Conservation (phyloP, 169 alveolate genomes). For the Babesia ovata region DNA sequence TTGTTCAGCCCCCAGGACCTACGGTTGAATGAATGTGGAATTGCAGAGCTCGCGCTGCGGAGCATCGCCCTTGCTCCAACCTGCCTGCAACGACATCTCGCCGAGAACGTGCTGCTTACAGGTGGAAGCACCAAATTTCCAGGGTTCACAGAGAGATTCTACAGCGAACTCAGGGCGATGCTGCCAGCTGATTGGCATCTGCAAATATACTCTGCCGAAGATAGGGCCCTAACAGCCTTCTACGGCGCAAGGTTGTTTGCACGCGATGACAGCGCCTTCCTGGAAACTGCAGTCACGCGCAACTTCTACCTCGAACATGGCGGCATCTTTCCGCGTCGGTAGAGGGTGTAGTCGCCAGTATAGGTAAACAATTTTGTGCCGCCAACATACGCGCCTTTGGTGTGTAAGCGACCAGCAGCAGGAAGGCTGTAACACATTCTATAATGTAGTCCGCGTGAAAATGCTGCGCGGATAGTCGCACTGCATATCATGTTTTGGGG, state of each 20-base stretch:
- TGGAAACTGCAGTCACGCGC: conserved; percentile 54
- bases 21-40: conserved; percentile 63
- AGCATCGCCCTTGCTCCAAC: conserved; percentile 52
- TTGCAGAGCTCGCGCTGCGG: conserved; percentile 57
- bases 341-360: neutral
- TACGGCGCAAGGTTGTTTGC: conserved; percentile 66
- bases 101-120: conserved; percentile 52
- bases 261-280: conserved; percentile 51
- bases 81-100: conserved; percentile 44
- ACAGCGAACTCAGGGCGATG: conserved; percentile 49
- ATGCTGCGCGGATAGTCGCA: conserved; percentile 3
- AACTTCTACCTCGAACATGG: conserved; percentile 64
- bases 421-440: neutral
- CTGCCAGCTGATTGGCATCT: conserved; percentile 67
- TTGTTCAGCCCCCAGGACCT: conserved; percentile 67
- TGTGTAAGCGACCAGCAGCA: neutral
- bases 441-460: neutral
- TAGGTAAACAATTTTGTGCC: neutral
- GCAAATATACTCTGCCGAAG: conserved; percentile 30
- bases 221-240: conserved; percentile 57
- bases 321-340: conserved; percentile 17
- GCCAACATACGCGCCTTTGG: neutral
- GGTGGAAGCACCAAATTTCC: conserved; percentile 67
- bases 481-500: conserved; percentile 25
- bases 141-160: conserved; percentile 51